These are phyloP conservation scores for Colletotrichum tropicale DNA, from an alignment of 2,329 filamentous ascomycete genomes.

Conservation along the genomic window DNA sequence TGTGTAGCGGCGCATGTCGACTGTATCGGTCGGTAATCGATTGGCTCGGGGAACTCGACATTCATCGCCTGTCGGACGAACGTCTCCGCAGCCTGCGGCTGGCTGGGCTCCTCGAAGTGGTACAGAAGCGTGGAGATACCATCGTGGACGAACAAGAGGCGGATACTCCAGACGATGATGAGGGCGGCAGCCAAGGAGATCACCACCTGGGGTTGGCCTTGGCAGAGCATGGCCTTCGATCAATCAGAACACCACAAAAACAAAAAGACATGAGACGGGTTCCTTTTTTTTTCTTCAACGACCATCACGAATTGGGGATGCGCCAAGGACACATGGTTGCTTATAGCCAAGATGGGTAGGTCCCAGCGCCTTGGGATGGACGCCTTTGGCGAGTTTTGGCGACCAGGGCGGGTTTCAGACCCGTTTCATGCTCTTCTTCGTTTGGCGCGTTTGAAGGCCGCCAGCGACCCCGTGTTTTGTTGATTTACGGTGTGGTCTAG, in stretches of 20 bases:
- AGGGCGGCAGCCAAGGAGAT: not conserved
- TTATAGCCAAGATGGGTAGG: not conserved
- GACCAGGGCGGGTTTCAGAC: not conserved
- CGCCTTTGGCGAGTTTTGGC: not conserved
- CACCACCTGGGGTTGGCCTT: slow-evolving; percentile 2
- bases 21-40: slow-evolving; percentile 37
- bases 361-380: not conserved
- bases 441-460: not conserved
- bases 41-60: slow-evolving; percentile 37
- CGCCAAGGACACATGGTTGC: not conserved
- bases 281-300: not conserved
- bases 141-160: not conserved
- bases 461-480: not conserved
- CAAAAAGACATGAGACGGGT: not conserved
- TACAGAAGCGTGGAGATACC: not conserved
- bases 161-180: slow-evolving; percentile 11
- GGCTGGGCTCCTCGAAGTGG: not conserved
- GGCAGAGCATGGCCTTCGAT: slow-evolving; percentile 10
- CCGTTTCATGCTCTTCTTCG: not conserved
- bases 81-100: slow-evolving; percentile 4
- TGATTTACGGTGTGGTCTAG: not conserved
- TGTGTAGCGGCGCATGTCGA: slow-evolving; percentile 33
- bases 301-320: not conserved
- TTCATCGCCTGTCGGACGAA: slow-evolving; percentile 29
- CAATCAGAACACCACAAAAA: not conserved